phyloP scores from a whole-genome alignment of 208 protist genomes.

The Trypanosoma scelopori region DNA sequence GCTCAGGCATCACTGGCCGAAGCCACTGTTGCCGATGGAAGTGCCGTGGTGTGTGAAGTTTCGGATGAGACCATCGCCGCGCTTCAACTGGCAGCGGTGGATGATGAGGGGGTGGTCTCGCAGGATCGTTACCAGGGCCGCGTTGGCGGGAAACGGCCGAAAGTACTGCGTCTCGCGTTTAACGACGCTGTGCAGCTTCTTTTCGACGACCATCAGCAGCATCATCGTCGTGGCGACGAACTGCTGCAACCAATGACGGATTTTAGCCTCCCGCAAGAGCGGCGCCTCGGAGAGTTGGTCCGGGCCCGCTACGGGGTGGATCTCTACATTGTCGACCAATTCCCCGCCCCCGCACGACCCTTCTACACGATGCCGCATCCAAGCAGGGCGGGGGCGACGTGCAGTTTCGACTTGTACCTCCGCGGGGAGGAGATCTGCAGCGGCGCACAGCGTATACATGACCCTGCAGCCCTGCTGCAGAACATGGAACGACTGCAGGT shows the following conservation, averaged over 20 bases:
- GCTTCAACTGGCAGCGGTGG: conserved; percentile 26
- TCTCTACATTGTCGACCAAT: conserved; percentile 98
- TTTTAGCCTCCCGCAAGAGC: conserved; percentile 91
- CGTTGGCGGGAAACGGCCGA: conserved; percentile 30
- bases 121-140: conserved; percentile 52
- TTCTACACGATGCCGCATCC: conserved; percentile 99
- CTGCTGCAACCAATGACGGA: conserved; percentile 57
- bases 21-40: conserved; percentile 11
- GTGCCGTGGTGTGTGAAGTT: conserved; percentile 28
- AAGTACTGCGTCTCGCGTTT: conserved; percentile 61
- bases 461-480: conserved; percentile 81
- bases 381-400: conserved; percentile 27
- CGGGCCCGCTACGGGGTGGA: conserved; percentile 97
- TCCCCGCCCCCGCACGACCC: conserved; percentile 92
- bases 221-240: conserved; percentile 8
- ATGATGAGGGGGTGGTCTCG: background rate
- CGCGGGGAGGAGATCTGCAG: conserved; percentile 99
- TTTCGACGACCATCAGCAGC: conserved; percentile 28
- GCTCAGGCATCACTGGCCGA: conserved; percentile 22
- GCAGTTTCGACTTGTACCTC: conserved; percentile 98
- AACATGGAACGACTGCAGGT: conserved; percentile 48
- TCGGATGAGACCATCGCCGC: conserved; percentile 21
- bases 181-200: conserved; percentile 51
- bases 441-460: conserved; percentile 98
- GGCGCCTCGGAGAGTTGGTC: conserved; percentile 92